Evolutionary conservation across 208 protist species (phyloP), one percentile per base, ranked within the genome.

Genomic region (Sergeia podlipaevii): DNA sequence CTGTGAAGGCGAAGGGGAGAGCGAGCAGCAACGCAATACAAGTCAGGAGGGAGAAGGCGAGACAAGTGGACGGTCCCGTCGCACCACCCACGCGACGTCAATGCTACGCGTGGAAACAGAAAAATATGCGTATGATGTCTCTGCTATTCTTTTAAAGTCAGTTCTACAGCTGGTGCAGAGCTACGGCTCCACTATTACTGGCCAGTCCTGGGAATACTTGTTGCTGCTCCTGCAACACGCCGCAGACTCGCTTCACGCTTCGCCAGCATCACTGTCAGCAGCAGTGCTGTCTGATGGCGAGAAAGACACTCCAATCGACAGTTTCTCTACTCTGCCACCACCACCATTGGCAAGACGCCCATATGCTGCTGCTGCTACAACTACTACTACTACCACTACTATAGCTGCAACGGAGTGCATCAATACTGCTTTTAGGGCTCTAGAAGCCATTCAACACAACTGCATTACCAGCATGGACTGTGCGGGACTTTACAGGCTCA

Each of bases 381-480:
- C 39, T 28, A 38, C 4, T 30, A 42, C 3, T 30, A 54, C 0
- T 18, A 54, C n/a, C n/a, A n/a, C n/a, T n/a, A n/a, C n/a, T n/a
- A n/a, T n/a, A n/a, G 10, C 33, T 38, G 53, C 65, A 6, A 49
- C 58, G 18, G 60, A 77, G 41, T 48, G 63, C 4, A 69, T 87
- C 23, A 62, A 74, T 29, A 56, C 71, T 8, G 72, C 80, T 4
- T 92, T 89, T 52, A 79, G 80, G 24, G 60, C 71, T 0, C 61
- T 92, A 21, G 84, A 92, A 62, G 61, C 63, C 18, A 80, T 86
- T 42, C 84, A 89, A 41, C 84, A 92, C 54, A 84, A 79, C 42
- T 62, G 69, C 64, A 92, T 89, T 44, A 77, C 74, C 4, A 72
- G 49, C 37, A 46, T 92, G 37, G 64, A 74, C 52, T 59, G 49